Conservation (phyloP, 768 basidiomycete species). For the Naganishia onofrii region DNA sequence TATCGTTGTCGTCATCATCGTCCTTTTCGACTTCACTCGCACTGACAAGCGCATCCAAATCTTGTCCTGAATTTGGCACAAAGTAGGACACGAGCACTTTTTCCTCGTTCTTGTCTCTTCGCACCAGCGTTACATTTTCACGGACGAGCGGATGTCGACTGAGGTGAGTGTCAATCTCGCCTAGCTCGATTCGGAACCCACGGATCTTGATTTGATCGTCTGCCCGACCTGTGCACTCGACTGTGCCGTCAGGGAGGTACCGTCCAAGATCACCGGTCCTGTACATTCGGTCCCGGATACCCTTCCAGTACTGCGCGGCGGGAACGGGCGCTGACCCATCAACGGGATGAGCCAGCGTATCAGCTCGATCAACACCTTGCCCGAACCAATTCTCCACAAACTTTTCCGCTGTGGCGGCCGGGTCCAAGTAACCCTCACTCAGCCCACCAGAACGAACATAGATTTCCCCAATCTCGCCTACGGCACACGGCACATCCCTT, state of each 20-base stretch:
- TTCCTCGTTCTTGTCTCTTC: slow-evolving; percentile 97
- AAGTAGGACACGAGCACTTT: slow-evolving; percentile 98
- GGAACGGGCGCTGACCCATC: slow-evolving; percentile 60
- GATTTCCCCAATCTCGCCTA: slow-evolving; percentile 97
- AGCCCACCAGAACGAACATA: slow-evolving; percentile 95
- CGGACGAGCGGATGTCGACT: slow-evolving; percentile 86
- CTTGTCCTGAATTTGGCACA: slow-evolving; percentile 72
- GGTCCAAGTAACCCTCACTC: slow-evolving; percentile 89
- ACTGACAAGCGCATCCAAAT: slow-evolving; percentile 64
- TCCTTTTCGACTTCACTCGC: slow-evolving; percentile 54
- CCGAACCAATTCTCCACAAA: slow-evolving; percentile 93
- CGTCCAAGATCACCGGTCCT: slow-evolving; percentile 94
- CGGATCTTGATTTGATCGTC: slow-evolving; percentile 99
- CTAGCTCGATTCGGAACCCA: slow-evolving; percentile 96
- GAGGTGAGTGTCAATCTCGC: slow-evolving; percentile 95
- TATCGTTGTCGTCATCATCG: slow-evolving; percentile 36
- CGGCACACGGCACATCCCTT: slow-evolving; percentile 76
- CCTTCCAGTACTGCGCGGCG: slow-evolving; percentile 76
- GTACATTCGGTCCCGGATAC: slow-evolving; percentile 95
- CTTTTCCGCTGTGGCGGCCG: slow-evolving; percentile 78
- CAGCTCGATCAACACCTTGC: slow-evolving; percentile 58
- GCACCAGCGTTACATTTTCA: slow-evolving; percentile 96
- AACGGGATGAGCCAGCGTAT: slow-evolving; percentile 59
- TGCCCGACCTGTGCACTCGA: slow-evolving; percentile 94
- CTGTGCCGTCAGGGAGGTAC: slow-evolving; percentile 83